Evolutionary conservation across 306 rosid species (phyloP), one percentile per base, ranked within the genome.

Genomic region (barrel medic (Medicago truncatula)): DNA sequence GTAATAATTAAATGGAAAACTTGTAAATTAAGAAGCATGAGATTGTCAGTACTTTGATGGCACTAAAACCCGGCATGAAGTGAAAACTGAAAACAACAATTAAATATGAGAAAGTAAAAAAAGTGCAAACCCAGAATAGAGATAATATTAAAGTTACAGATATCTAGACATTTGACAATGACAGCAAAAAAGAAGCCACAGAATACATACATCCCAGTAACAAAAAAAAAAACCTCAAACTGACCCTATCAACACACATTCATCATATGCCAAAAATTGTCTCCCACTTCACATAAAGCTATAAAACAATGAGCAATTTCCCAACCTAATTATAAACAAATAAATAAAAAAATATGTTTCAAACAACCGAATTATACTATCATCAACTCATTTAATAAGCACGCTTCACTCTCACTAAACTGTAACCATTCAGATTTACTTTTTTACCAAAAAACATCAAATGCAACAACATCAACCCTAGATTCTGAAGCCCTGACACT

Each of bases 261-360:
- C 70, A 67, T 61, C 13, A 73, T 63, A 83, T 52, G 41, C 73
- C 49, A 60, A 59, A 62, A 73, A 14, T 11, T 31, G 20, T 52
- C 28, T 58, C 52, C 57, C 46, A 11, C 36, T 50, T 13, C 67
- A 73, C 70, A 31, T 5, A 54, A n/a, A 49, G 44, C 15, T 7
- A 20, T 6, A 61, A 61, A 68, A 70, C 56, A 70, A 57, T 34
- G 40, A 18, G 23, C 14, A 73, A 65, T 17, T 31, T 53, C 20
- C 41, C 12, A 75, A 64, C 18, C 67, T 36, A 74, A 69, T 2
- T 8, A 47, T 73, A 18, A 82, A 62, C 9, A 31, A 71, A 38
- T 20, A 34, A 53, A 11, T 17, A 53, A 54, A 17, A 18, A 54
- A 18, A 54, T 39, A 14, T 31, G 44, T 54, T 63, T 40, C 67